Conservation (phyloP, 2,329 filamentous ascomycete genomes). For the Neonectria magnoliae region DNA sequence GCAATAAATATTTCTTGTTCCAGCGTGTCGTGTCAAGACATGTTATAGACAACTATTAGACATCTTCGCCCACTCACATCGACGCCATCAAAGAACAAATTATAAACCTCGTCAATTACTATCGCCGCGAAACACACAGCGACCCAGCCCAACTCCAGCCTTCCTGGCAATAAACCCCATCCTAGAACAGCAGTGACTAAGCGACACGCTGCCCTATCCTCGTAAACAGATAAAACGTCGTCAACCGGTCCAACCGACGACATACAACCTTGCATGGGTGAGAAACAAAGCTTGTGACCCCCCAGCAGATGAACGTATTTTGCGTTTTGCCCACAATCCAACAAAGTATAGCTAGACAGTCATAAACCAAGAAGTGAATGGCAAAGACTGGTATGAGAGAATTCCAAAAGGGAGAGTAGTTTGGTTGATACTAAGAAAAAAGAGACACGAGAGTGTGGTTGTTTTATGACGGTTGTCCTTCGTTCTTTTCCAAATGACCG, state of each 20-base stretch:
- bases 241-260: background rate
- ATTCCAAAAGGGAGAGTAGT: conserved; percentile 13
- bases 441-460: conserved; percentile 22
- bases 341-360: background rate
- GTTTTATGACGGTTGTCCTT: conserved; percentile 19
- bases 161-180: conserved; percentile 3
- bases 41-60: background rate
- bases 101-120: conserved; percentile 22
- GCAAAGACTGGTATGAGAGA: background rate
- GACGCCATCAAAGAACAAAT: background rate
- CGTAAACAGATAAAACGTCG: background rate
- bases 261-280: background rate
- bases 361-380: conserved; percentile 2
- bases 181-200: conserved; percentile 5
- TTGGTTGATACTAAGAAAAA: conserved; percentile 21
- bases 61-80: background rate
- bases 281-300: background rate
- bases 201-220: background rate
- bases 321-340: background rate
- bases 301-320: background rate
- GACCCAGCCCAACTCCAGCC: conserved; percentile 5
- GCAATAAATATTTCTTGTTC: background rate
- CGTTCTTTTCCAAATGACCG: conserved; percentile 18
- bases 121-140: conserved; percentile 15
- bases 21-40: background rate